These are phyloP conservation scores for Sindora glabra DNA, from an alignment of 306 rosid genomes.

Conservation along the genomic window DNA sequence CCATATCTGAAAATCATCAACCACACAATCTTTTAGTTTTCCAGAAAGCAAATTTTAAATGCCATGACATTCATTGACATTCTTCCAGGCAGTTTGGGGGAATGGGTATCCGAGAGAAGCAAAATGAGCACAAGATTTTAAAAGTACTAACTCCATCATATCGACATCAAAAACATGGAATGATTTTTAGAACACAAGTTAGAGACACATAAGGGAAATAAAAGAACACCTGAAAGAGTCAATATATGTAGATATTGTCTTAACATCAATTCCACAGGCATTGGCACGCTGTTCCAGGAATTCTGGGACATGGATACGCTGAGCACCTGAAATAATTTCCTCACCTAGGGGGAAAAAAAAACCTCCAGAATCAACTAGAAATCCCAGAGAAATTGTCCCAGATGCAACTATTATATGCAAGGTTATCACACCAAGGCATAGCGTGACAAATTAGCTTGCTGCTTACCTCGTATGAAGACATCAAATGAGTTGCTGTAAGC, in stretches of 20 bases:
- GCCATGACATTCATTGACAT: neutral
- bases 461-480: constrained; percentile 86
- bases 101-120: neutral
- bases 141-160: neutral
- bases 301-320: constrained; percentile 79
- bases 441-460: neutral
- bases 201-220: neutral
- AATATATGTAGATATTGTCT: constrained; percentile 63
- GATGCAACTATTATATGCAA: neutral
- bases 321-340: constrained; percentile 96
- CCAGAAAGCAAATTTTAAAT: neutral
- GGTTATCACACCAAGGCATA: neutral
- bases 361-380: constrained; percentile 1
- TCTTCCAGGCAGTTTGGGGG: too few relatives aligned
- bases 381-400: too few relatives aligned
- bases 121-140: neutral
- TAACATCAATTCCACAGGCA: constrained; percentile 70
- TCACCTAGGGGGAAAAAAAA: constrained; percentile 47
- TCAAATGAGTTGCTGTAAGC: constrained; percentile 86
- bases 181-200: neutral
- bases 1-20: constrained; percentile 62
- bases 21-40: neutral
- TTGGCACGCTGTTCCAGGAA: constrained; percentile 67
- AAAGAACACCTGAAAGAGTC: constrained; percentile 76
- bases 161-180: neutral